Evolutionary conservation across 257 asterid species (phyloP), one percentile per base, ranked within the genome.

Genomic region (Cruciata laevipes): DNA sequence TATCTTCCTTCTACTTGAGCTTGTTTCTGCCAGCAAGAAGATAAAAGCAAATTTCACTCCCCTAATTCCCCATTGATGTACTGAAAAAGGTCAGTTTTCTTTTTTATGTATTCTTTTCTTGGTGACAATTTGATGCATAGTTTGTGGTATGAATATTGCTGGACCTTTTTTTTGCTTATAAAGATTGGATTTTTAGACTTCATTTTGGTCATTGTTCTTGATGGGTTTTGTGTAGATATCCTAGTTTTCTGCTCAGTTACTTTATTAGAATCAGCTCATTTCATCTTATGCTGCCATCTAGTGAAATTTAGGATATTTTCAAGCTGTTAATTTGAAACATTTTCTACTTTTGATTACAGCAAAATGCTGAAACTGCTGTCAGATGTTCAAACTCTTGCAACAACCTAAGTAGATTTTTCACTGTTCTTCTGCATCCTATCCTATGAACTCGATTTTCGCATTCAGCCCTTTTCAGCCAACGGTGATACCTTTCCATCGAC

Each of bases 401-500:
- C 25, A 27, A 3, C 11, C 53, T 30, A 21, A 66, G 30, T 27
- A 47, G 35, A 47, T 27, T 17, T 25, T 16, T 25, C 20, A 9
- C 35, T 35, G 47, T 20, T 6, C 32, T 52, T 20, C 20, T 16
- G 63, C 33, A n/a, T 13, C n/a, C 66, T 21, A 14, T 47, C 20
- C 55, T 33, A 83, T 77, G 81, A 72, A 47, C 59, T 76, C 85
- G 71, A 64, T 82, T 68, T 72, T 69, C 60, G 73, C 82, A 23
- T 57, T 77, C 56, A 63, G 81, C 23, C 77, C 78, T 58, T 78
- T 66, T 73, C 71, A 74, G 61, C 77, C 76, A 27, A 51, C 73
- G 52, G 67, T 68, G 23, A 76, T 82, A 35, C 63, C 67, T 3
- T 70, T 73, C 21, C 76, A 57, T 61, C 53, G 53, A 73, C 63